A percentile compares a stretch with the other conserved stretches of the same genome.
Conservation (phyloP, 805 yeast genomes). For the Jamesozyma rosinii region DNA sequence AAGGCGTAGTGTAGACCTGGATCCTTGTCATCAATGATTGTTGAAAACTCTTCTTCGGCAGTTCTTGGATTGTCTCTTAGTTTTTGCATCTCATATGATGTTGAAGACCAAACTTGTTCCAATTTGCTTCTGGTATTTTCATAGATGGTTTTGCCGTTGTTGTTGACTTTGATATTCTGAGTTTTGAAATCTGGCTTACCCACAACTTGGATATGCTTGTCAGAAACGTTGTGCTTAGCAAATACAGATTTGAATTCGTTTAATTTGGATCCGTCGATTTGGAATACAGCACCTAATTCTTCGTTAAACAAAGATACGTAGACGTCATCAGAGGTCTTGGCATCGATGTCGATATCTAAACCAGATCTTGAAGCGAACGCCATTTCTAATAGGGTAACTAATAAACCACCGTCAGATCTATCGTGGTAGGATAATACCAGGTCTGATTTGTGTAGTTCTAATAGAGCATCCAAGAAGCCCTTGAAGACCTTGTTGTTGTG, state of each 20-base stretch:
- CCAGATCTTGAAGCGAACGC: conserved; percentile 94
- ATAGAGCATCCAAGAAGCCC: conserved; percentile 58
- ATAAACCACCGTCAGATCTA: conserved; percentile 91
- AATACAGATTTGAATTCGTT: conserved; percentile 49
- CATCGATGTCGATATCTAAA: conserved; percentile 43
- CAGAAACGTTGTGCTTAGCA: conserved; percentile 47
- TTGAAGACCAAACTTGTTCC: conserved; percentile 78
- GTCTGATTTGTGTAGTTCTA: conserved; percentile 56
- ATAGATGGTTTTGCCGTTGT: conserved; percentile 31
- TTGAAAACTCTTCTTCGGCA: conserved; percentile 75
- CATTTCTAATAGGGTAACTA: conserved; percentile 84
- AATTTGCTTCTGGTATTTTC: conserved; percentile 54
- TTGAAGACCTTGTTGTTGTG: conserved; percentile 56
- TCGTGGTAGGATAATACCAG: conserved; percentile 86
- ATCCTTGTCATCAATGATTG: conserved; percentile 68
- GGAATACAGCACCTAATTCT: conserved; percentile 95
- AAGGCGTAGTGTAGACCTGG: conserved; percentile 84
- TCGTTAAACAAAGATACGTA: conserved; percentile 70
- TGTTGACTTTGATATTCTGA: conserved; percentile 41
- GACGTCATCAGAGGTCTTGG: conserved; percentile 33
- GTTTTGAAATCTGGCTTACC: conserved; percentile 55
- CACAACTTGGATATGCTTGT: conserved; percentile 46
- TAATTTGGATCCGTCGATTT: conserved; percentile 48
- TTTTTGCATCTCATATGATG: conserved; percentile 83
- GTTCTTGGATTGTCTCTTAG: conserved; percentile 89